Base-by-base conservation (phyloP, 441 rosid species). In the Mallotus japonicus region DNA sequence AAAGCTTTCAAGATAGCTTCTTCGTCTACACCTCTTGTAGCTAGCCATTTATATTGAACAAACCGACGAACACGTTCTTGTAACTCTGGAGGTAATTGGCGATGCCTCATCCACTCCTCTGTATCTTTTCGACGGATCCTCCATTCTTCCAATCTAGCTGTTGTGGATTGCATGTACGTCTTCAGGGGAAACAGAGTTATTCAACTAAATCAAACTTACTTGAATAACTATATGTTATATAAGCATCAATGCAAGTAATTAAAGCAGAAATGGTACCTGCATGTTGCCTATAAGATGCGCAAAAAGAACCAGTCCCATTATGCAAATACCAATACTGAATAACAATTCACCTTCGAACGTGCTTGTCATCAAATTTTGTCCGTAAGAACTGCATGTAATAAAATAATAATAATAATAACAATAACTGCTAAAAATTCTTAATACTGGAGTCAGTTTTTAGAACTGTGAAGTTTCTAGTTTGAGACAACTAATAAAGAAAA, bases 71-170 rank as follows among this genome's bases (percentile, higher is more conserved):
- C 93, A n/a, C 95, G 90, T 51, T 87, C 93, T 76, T 88, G 93
- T 75, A 91, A 74, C 62, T 90, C 90, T 4, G 74, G 79, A 37
- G 98, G 98, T 75, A 93, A 80, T 53, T 87, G 97, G 4, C 98
- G 88, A 72, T 91, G 98, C 77, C 92, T 87, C 95, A 93, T 93
- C 98, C 98, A 93, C 80, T 93, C 97, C 80, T 93, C 98, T 14
- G 98, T 91, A 73, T 93, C 98, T 79, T 88, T 86, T 80, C 97
- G 75, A 62, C 82, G 81, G 8, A 88, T 83, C 75, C 95, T 91
- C 94, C 98, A 93, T 72, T 93, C 98, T 65, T 93, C 95, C 54
- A 89, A 66, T 83, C 95, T 91, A 28, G 92, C 92, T 44, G 91
- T 80, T 34, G 93, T 84, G 19, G 97, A 91, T 93, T 89, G 89